These are phyloP conservation scores for Lunasporangiospora selenospora DNA, from an alignment of 192 early-diverging fungal genomes.

Conservation along the genomic window DNA sequence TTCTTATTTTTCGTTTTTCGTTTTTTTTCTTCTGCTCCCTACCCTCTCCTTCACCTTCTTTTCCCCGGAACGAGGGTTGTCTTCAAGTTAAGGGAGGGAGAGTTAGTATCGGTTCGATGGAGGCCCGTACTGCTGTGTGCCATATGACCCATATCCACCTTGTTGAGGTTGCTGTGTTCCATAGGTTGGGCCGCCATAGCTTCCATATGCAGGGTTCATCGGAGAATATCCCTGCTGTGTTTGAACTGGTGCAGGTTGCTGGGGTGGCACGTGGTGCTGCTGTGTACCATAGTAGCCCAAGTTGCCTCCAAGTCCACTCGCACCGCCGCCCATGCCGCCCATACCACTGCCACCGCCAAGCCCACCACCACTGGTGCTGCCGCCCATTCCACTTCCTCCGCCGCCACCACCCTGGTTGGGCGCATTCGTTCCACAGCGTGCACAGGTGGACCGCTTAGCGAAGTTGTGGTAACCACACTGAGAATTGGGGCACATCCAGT, in stretches of 20 bases:
- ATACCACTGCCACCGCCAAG: slow-evolving; percentile 6
- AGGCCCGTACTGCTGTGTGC: slow-evolving; percentile 43
- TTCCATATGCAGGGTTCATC: slow-evolving; percentile 41
- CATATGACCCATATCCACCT: slow-evolving; percentile 45
- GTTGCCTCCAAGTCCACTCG: slow-evolving; percentile 15
- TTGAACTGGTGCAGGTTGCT: slow-evolving; percentile 14
- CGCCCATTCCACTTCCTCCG: slow-evolving; percentile 4
- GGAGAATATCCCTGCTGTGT: slow-evolving; percentile 33
- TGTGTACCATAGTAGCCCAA: slow-evolving; percentile 40
- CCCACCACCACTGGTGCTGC: slow-evolving; percentile 3
- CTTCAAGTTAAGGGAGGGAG: too few relatives aligned
- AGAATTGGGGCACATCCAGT: slow-evolving; percentile 55
- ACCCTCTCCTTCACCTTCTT: neutral
- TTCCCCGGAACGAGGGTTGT: too few relatives aligned
- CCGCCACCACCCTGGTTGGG: slow-evolving; percentile 11
- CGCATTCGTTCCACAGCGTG: slow-evolving; percentile 43
- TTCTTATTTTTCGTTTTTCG: too few relatives aligned
- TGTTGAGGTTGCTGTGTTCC: slow-evolving; percentile 45
- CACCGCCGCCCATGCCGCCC: slow-evolving; percentile 3
- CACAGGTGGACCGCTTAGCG: slow-evolving; percentile 55
- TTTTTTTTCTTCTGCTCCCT: too few relatives aligned
- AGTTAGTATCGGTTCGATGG: slow-evolving; percentile 41
- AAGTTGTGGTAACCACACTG: slow-evolving; percentile 61
- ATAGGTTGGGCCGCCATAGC: slow-evolving; percentile 33
- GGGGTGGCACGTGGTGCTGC: slow-evolving; percentile 26